Percentiles rank a stretch among this genome's conserved stretches.
Conservation (phyloP, 495 filamentous ascomycete species). For the Neurospora tetraspora region DNA sequence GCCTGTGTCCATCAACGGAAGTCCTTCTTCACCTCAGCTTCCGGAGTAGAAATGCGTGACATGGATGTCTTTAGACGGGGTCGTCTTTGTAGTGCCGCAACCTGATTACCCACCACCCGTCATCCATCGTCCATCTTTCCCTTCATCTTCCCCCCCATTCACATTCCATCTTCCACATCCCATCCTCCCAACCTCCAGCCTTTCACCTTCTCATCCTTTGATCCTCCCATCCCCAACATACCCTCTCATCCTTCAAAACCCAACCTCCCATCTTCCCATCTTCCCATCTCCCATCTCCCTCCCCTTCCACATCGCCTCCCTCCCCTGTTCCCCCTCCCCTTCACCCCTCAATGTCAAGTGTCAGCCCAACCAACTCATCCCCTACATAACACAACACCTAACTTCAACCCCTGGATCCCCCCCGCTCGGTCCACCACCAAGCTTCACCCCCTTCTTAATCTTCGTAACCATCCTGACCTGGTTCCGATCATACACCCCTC, state of each 20-base stretch:
- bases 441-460: conserved; percentile 19
- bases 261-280: too few relatives aligned
- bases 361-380: conserved; percentile 8
- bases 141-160: too few relatives aligned
- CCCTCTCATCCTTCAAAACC: too few relatives aligned
- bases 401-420: conserved; percentile 26
- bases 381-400: conserved; percentile 23
- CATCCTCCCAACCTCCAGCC: too few relatives aligned
- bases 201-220: not conserved
- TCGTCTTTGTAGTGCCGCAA: not conserved
- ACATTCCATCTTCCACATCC: too few relatives aligned
- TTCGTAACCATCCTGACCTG: conserved; percentile 22
- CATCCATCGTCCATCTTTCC: not conserved
- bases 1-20: not conserved
- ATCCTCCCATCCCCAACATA: too few relatives aligned
- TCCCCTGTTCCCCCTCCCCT: too few relatives aligned
- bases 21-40: not conserved
- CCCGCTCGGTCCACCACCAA: conserved; percentile 28
- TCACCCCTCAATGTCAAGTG: too few relatives aligned
- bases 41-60: not conserved
- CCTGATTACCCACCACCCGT: not conserved
- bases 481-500: conserved; percentile 27
- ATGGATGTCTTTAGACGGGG: not conserved
- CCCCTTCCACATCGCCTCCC: too few relatives aligned
- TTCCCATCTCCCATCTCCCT: too few relatives aligned